A percentile compares a stretch with the other conserved stretches of the same genome.
phyloP scores from a whole-genome alignment of 2,329 filamentous ascomycete genomes.

The Akanthomyces dipterigenus region DNA sequence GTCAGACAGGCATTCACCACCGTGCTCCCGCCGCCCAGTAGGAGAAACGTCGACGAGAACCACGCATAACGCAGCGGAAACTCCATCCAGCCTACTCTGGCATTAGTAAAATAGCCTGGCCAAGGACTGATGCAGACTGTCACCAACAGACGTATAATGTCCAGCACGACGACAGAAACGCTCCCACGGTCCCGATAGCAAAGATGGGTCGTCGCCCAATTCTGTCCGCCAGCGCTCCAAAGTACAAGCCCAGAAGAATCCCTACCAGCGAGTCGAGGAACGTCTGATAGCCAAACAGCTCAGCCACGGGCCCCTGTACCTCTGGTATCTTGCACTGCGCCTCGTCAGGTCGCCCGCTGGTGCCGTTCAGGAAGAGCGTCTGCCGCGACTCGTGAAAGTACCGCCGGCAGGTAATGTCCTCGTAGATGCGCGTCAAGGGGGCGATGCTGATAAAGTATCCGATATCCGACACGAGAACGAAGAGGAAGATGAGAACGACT shows the following conservation, averaged over 20 bases:
- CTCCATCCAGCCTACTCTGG: slow-evolving; percentile 1
- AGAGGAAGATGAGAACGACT: not conserved
- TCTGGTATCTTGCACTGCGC: slow-evolving; percentile 7
- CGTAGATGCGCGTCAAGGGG: slow-evolving; percentile 2
- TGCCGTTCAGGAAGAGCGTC: not conserved
- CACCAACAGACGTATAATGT: slow-evolving; percentile 4
- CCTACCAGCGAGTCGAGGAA: slow-evolving; percentile 6
- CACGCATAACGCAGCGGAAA: slow-evolving; percentile 1
- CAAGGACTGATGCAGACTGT: too few species aligned
- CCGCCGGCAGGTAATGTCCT: slow-evolving; percentile 3
- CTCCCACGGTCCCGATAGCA: not conserved
- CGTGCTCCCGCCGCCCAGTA: slow-evolving; percentile 4
- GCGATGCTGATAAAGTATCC: slow-evolving; percentile 5
- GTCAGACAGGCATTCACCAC: slow-evolving; percentile 4
- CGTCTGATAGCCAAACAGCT: slow-evolving; percentile 4
- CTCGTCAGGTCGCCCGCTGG: not conserved
- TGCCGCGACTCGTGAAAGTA: not conserved
- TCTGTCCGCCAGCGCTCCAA: slow-evolving; percentile 6
- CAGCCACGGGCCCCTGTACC: slow-evolving; percentile 7
- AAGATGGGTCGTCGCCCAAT: slow-evolving; percentile 4
- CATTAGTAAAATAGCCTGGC: not conserved
- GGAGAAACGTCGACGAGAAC: slow-evolving; percentile 6
- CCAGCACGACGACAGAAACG: slow-evolving; percentile 1
- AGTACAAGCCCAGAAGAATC: slow-evolving; percentile 4
- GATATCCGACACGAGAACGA: not conserved